A percentile compares a stretch with the other conserved stretches of the same genome.
phyloP scores from a whole-genome alignment of 352 stramenopile genomes.

The Phytophthora cajani region DNA sequence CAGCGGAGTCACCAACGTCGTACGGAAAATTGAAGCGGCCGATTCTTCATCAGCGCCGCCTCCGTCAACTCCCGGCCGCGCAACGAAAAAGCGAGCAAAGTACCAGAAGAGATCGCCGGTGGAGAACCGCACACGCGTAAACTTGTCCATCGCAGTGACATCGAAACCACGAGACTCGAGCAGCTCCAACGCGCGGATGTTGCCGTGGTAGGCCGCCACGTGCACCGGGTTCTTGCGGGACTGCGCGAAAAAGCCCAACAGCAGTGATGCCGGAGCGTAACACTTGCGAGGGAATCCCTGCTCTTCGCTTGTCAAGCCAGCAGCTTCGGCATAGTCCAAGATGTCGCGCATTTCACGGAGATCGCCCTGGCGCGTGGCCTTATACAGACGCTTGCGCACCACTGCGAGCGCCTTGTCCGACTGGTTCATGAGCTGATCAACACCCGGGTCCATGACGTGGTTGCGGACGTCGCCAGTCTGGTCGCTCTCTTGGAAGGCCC shows the following conservation, averaged over 20 bases:
- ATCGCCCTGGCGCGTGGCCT: slow-evolving; percentile 71
- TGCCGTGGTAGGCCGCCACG: slow-evolving; percentile 76
- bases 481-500: slow-evolving; percentile 83
- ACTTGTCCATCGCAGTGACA: slow-evolving; percentile 77
- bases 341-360: slow-evolving; percentile 67
- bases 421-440: slow-evolving; percentile 69
- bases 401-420: slow-evolving; percentile 55
- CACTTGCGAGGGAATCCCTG: slow-evolving; percentile 66
- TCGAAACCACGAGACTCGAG: slow-evolving; percentile 63
- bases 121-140: slow-evolving; percentile 77
- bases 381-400: slow-evolving; percentile 79
- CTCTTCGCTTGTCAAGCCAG: slow-evolving; percentile 41
- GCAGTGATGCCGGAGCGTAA: slow-evolving; percentile 57
- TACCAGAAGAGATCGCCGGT: slow-evolving; percentile 88
- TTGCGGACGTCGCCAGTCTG: slow-evolving; percentile 76
- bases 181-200: slow-evolving; percentile 71
- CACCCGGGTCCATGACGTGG: slow-evolving; percentile 59
- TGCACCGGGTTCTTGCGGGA: slow-evolving; percentile 86
- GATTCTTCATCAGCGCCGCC: slow-evolving; percentile 59
- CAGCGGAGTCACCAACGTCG: slow-evolving; percentile 81
- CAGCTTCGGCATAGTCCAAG: slow-evolving; percentile 57
- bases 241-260: slow-evolving; percentile 63
- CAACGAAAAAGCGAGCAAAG: slow-evolving; percentile 77
- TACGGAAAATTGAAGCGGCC: slow-evolving; percentile 81
- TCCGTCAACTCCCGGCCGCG: slow-evolving; percentile 43